A percentile compares a stretch with the other conserved stretches of the same genome.
These are phyloP conservation scores for Phalaenopsis hybrid DNA, from an alignment of 116 monocot species.

Conservation along the genomic window DNA sequence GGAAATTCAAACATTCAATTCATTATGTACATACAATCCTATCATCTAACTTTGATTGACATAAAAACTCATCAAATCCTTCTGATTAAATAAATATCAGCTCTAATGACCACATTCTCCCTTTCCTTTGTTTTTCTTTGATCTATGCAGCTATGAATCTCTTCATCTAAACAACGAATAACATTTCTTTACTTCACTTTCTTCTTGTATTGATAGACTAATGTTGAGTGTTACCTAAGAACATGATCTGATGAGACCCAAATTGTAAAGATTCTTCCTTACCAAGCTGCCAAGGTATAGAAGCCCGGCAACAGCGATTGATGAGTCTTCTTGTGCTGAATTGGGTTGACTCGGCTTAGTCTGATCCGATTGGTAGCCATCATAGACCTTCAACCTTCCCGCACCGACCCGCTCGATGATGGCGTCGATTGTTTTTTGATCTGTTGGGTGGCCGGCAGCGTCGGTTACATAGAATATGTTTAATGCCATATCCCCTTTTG, in stretches of 20 bases:
- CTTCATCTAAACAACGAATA: no score
- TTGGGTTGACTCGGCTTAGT: neutral
- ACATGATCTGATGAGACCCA: conserved; percentile 53
- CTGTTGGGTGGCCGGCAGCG: conserved; percentile 24
- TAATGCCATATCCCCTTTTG: conserved; percentile 22
- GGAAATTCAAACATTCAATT: no score
- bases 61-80: no score
- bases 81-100: no score
- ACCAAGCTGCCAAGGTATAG: conserved; percentile 40
- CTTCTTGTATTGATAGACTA: no score
- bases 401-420: conserved; percentile 30
- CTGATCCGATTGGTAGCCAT: neutral
- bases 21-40: no score
- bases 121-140: no score
- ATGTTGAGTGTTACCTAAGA: conserved; percentile 7
- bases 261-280: conserved; percentile 45
- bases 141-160: no score
- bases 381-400: conserved; percentile 22
- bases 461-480: conserved; percentile 51
- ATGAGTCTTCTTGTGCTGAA: neutral
- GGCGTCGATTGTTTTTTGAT: conserved; percentile 20
- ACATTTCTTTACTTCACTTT: no score
- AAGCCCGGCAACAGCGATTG: conserved; percentile 20
- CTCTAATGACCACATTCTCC: no score
- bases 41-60: no score